These are phyloP conservation scores for Beauveria bassiana DNA, from an alignment of 2,329 filamentous ascomycete species.

Conservation along the genomic window DNA sequence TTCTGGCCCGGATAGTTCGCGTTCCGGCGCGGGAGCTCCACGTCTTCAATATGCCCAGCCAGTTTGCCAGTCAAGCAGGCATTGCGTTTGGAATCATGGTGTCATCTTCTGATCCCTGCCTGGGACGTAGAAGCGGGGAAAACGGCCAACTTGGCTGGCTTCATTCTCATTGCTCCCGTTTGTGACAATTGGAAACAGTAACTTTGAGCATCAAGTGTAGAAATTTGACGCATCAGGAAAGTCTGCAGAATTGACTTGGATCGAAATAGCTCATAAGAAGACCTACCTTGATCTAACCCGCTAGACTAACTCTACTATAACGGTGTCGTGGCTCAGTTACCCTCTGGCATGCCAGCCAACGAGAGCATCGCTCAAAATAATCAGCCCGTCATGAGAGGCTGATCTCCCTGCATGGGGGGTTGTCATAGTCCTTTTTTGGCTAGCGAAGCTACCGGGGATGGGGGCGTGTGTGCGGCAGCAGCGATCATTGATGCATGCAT, in stretches of 20 bases:
- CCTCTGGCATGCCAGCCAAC: not conserved
- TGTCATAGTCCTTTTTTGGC: not conserved
- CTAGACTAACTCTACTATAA: not conserved
- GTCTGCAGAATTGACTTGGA: too few species aligned
- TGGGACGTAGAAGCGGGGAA: not conserved
- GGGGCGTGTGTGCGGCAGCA: not conserved
- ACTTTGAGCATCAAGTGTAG: too few species aligned
- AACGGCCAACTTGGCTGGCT: not conserved
- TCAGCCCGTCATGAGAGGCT: slow-evolving; percentile 6
- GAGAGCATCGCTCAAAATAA: not conserved
- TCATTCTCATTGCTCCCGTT: not conserved
- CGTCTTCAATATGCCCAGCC: not conserved
- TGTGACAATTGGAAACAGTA: too few species aligned
- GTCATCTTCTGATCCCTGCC: not conserved
- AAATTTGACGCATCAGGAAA: too few species aligned
- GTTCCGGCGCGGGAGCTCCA: not conserved
- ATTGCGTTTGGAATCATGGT: slow-evolving; percentile 9
- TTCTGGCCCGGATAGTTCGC: not conserved
- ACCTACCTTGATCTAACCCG: too few species aligned
- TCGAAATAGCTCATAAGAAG: too few species aligned
- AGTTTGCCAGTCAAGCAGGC: not conserved
- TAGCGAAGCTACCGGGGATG: not conserved
- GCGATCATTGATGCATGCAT: slow-evolving; percentile 1
- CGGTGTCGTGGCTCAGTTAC: not conserved
- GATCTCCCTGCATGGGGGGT: not conserved